phyloP scores from a whole-genome alignment of 768 basidiomycete species.

The Pseudohyphozyma bogoriensis region DNA sequence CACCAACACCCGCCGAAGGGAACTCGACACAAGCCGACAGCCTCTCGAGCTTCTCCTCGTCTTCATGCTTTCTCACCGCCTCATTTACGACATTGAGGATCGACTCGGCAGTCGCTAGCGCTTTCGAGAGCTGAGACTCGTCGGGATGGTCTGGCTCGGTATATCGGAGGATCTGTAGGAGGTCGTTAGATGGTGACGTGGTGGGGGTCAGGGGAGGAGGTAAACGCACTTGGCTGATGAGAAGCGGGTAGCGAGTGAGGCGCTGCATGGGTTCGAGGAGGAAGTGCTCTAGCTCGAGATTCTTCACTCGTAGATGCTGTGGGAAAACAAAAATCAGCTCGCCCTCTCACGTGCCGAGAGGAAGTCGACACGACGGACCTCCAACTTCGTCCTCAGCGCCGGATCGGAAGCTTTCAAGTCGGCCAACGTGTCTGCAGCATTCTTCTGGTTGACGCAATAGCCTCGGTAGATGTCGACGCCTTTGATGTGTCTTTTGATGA shows the following conservation, averaged over 20 bases:
- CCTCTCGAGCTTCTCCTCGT: constrained; percentile 57
- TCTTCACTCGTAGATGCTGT: constrained; percentile 20
- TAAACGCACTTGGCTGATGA: constrained; percentile 63
- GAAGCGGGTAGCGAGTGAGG: constrained; percentile 82
- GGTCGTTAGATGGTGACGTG: background rate
- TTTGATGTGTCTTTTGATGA: constrained; percentile 56
- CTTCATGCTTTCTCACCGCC: constrained; percentile 72
- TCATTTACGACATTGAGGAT: constrained; percentile 79
- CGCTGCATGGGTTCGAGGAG: constrained; percentile 42
- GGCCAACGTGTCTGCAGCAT: constrained; percentile 24
- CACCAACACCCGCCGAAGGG: constrained; percentile 60
- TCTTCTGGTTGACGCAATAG: constrained; percentile 79
- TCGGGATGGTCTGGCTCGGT: constrained; percentile 50
- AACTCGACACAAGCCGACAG: constrained; percentile 68
- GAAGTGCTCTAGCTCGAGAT: constrained; percentile 31
- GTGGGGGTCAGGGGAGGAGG: background rate
- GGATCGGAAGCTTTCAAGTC: constrained; percentile 20
- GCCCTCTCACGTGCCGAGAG: too few relatives aligned
- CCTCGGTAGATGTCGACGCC: constrained; percentile 77
- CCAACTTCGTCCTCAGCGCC: constrained; percentile 14
- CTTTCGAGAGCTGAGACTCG: constrained; percentile 41
- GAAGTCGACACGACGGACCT: background rate
- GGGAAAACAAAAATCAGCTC: background rate
- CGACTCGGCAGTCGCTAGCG: constrained; percentile 57
- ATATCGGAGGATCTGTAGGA: constrained; percentile 59